Conservation (phyloP, 2,329 filamentous ascomycete species). For the Penicillium decumbens region DNA sequence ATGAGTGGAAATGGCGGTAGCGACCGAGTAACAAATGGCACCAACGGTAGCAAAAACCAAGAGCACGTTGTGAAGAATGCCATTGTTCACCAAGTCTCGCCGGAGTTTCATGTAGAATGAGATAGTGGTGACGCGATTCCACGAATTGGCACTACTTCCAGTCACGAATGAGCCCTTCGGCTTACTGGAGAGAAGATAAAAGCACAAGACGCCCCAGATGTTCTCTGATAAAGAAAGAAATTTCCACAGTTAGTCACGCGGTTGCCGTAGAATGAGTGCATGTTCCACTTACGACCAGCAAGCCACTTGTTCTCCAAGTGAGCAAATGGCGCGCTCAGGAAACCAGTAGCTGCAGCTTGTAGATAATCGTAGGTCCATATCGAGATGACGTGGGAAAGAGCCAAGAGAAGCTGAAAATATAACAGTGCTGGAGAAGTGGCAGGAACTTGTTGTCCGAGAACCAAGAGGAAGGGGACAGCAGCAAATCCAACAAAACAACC, state of each 20-base stretch:
- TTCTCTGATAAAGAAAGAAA: conserved; percentile 12
- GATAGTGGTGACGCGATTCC: conserved; percentile 13
- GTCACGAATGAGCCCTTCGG: conserved; percentile 31
- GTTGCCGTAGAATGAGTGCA: neutral
- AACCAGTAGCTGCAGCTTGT: conserved; percentile 21
- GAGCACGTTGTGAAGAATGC: conserved; percentile 16
- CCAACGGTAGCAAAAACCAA: conserved; percentile 10
- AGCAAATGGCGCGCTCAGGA: conserved; percentile 21
- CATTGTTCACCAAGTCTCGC: conserved; percentile 16
- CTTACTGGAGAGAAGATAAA: conserved; percentile 22
- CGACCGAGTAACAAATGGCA: conserved; percentile 2
- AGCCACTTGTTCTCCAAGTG: conserved; percentile 30
- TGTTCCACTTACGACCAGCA: conserved; percentile 20
- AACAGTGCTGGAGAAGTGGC: conserved; percentile 2
- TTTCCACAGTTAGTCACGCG: neutral
- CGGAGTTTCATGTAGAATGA: conserved; percentile 7
- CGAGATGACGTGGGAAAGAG: conserved; percentile 8
- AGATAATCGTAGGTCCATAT: conserved; percentile 22
- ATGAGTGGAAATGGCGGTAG: neutral
- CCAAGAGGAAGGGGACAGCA: conserved; percentile 19
- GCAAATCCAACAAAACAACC: conserved; percentile 16
- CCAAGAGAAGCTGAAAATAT: conserved; percentile 15
- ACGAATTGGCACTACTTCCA: conserved; percentile 26
- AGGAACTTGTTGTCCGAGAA: conserved; percentile 16
- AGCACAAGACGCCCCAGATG: conserved; percentile 20